Conservation (phyloP, 169 alveolate species). For the Cryptosporidium xiaoi region DNA sequence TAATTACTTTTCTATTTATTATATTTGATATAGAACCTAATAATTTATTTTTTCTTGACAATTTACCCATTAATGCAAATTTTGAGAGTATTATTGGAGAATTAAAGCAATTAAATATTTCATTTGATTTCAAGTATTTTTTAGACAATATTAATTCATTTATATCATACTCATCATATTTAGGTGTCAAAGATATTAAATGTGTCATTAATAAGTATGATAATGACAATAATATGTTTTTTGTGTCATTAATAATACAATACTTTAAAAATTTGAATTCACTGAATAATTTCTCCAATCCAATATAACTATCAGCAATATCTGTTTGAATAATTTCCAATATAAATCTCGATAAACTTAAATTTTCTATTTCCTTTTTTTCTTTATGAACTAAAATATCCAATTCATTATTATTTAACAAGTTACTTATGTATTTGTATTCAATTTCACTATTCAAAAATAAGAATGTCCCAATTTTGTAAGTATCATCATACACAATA, state of each 20-base stretch:
- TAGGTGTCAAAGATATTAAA: neutral
- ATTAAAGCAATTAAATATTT: slow-evolving; percentile 14
- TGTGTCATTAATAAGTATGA: neutral
- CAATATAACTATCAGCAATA: neutral
- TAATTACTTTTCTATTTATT: slow-evolving; percentile 9
- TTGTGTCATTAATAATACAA: neutral
- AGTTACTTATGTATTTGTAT: neutral
- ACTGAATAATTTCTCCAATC: neutral
- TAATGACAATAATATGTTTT: neutral
- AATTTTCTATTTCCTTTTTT: slow-evolving; percentile 8
- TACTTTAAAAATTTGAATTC: neutral
- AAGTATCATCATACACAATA: neutral
- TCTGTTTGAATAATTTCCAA: slow-evolving; percentile 32
- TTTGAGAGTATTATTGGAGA: slow-evolving; percentile 57
- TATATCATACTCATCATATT: neutral
- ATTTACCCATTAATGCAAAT: slow-evolving; percentile 21
- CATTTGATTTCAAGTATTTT: slow-evolving; percentile 4
- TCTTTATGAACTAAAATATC: too few relatives aligned
- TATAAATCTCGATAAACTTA: slow-evolving; percentile 31
- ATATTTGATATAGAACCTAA: slow-evolving; percentile 2
- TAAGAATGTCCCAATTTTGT: neutral
- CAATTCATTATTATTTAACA: slow-evolving; percentile 3
- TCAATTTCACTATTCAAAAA: slow-evolving; percentile 18
- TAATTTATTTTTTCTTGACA: slow-evolving; percentile 1
- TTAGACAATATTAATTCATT: slow-evolving; percentile 4